A percentile compares a stretch with the other conserved stretches of the same genome.
Conservation (phyloP, 2,329 filamentous ascomycete genomes). For the Huntiella decipiens region DNA sequence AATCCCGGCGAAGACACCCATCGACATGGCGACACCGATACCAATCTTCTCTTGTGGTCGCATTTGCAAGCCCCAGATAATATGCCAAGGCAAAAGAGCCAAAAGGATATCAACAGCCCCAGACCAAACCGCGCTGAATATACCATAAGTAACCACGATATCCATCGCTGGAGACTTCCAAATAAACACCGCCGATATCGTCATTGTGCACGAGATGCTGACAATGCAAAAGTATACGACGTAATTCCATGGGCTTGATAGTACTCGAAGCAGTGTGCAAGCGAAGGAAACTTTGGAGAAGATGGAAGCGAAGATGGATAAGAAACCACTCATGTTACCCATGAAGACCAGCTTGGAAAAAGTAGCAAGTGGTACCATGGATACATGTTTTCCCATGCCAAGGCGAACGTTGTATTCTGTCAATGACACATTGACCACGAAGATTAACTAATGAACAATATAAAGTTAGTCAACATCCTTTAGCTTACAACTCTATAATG, state of each 20-base stretch:
- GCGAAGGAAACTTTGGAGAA: conserved; percentile 18
- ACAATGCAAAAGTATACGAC: conserved; percentile 16
- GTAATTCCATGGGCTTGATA: conserved; percentile 10
- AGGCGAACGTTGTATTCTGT: conserved; percentile 7
- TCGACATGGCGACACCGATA: conserved; percentile 24
- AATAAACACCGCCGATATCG: conserved; percentile 13
- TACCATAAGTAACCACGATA: conserved; percentile 11
- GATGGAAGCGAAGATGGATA: conserved; percentile 15
- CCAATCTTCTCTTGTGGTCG: conserved; percentile 23
- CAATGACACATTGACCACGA: conserved; percentile 10
- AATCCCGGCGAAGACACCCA: conserved; percentile 21
- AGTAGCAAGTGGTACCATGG: conserved; percentile 4
- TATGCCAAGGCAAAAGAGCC: conserved; percentile 22
- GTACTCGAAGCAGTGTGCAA: conserved; percentile 16
- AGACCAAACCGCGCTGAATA: conserved; percentile 17
- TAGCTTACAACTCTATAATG: not conserved
- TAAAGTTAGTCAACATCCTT: not conserved
- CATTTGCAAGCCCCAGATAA: conserved; percentile 23
- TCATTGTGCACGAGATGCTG: conserved; percentile 14
- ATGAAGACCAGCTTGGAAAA: conserved; percentile 4
- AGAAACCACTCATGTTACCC: conserved; percentile 13
- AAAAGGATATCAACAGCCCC: conserved; percentile 22
- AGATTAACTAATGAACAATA: conserved; percentile 5
- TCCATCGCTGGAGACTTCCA: conserved; percentile 11
- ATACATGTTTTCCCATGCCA: conserved; percentile 13